Evolutionary conservation across 495 filamentous ascomycete genomes (phyloP).

Genomic region (Trichoderma orchidacearum): DNA sequence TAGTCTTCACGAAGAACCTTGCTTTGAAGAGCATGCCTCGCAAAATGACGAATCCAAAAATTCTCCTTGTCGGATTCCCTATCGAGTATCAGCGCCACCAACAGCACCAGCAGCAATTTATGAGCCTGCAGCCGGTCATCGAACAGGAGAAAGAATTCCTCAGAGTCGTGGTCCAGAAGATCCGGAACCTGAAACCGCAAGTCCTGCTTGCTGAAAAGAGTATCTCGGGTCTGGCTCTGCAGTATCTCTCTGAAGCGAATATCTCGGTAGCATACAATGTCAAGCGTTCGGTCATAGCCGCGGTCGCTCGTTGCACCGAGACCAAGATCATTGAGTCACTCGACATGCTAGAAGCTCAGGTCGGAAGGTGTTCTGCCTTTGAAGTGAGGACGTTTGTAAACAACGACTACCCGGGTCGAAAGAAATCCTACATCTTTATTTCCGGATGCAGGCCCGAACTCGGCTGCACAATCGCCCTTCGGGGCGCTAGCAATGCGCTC

Average conservation of each 20-base stretch:
- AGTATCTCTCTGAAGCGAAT: conserved; percentile 72
- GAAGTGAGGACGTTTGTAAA: conserved; percentile 92
- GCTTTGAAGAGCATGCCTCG: conserved; percentile 92
- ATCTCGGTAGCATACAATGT: conserved; percentile 93
- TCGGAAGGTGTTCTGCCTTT: conserved; percentile 72
- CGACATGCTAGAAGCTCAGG: conserved; percentile 74
- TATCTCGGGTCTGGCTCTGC: conserved; percentile 79
- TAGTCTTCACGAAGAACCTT: conserved; percentile 94
- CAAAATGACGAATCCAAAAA: conserved; percentile 68
- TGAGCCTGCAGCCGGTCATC: conserved; percentile 95
- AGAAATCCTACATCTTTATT: conserved; percentile 91
- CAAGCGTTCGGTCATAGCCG: conserved; percentile 87
- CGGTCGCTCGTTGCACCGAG: conserved; percentile 80
- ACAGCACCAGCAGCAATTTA: conserved; percentile 86
- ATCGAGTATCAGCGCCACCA: conserved; percentile 88
- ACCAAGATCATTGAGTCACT: conserved; percentile 89
- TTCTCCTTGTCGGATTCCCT: conserved; percentile 86
- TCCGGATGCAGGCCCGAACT: conserved; percentile 87
- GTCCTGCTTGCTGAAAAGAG: conserved; percentile 80
- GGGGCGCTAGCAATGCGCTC: conserved; percentile 57
- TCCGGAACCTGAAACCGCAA: conserved; percentile 69
- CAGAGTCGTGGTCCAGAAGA: conserved; percentile 83
- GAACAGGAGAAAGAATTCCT: conserved; percentile 94
- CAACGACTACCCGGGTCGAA: conserved; percentile 51
- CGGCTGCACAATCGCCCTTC: conserved; percentile 90